Base-by-base conservation (phyloP, 2,329 filamentous ascomycete species). In the Aspergillus vadensis region DNA sequence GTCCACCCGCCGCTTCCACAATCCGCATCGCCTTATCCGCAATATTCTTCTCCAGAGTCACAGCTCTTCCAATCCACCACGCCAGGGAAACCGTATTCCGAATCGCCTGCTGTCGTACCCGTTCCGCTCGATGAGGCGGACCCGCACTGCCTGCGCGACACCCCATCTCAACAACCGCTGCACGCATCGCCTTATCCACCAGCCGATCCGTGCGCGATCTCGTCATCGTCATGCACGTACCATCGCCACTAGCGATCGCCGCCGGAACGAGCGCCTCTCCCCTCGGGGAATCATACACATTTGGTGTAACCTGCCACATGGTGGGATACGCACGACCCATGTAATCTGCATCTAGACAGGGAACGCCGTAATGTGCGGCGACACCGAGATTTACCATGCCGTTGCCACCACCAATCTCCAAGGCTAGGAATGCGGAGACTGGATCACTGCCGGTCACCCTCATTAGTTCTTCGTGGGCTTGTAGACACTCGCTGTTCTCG, bases 401-500 rank as follows among this genome's bases (percentile, higher is more conserved):
- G 63, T 90, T 90, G 4, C 82, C 82, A 6, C 88, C 87, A n/a
- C 88, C 88, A 57, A 90, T 87, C 67, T 90, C 87, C 10, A 88
- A 72, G 1, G 85, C 81, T 62, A 89, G 85, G 14, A 62, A 59
- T 0, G 52, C 60, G 3, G 56, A 53, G 0, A 53, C 30, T 0
- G 32, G 17, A 0, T 38, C 27, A 3, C 25, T 25, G 1, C 23
- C 57, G 1, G 52, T 62, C 2, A 43, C 51, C 2, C 52, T 81
- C 71, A 83, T 85, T 10, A 88, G 75, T 66, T 84, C 84, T 4
- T 67, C 62, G 47, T 78, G 72, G 1, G 78, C 77, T 50, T 76
- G 68, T 4, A 75, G 70, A 6, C 74, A 76, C 69, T 88, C 85
- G 65, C 86, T 81, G 12, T 83, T 84, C 1, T 80, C 78, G 0